Evolutionary conservation across 805 yeast species (phyloP), one percentile per base, ranked within the genome.

Genomic region (Monosporozyma aquatica): DNA sequence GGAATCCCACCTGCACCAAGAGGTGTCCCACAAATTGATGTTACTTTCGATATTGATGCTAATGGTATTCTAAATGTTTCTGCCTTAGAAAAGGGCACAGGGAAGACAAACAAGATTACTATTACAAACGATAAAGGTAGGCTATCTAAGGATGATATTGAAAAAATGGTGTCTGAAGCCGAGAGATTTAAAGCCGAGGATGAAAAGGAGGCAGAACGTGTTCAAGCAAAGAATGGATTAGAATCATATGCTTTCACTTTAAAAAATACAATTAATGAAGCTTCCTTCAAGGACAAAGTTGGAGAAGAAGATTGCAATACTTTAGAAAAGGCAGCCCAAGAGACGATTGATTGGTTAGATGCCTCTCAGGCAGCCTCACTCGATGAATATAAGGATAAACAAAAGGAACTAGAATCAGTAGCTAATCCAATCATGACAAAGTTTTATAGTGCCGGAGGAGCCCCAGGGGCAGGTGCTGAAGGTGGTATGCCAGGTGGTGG

Each of bases 1-100:
- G 96, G 96, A 67, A 89, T 89, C 53, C 97, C 97, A 61, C 96
- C 96, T 57, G 96, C 96, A 36, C 96, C 96, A 72, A 87, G 96
- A 74, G 97, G 97, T 78, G 94, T 84, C 53, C 97, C 97, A 63
- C 95, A 87, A 75, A 82, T 89, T 59, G 97, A 89, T 76, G 97
- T 89, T 55, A 89, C 95, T 59, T 89, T 89, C 64, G 97, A 89
- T 68, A 74, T 89, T 61, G 97, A 89, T 69, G 96, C 97, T 53
- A 89, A 89, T 70, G 97, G 97, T 75, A 89, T 89, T 71, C 75
- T 89, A 71, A 89, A 89, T 69, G 97, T 89, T 45, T 82, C 94
- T 55, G 97, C 97, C 47, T 75, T 87, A 56, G 97, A 89, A 76
- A 89, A 90, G 78, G 95, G 96, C 74, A 90, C 97, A 52, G 97